Base-by-base conservation (phyloP, 805 yeast genomes). In the Kluyveromyces siamensis region DNA sequence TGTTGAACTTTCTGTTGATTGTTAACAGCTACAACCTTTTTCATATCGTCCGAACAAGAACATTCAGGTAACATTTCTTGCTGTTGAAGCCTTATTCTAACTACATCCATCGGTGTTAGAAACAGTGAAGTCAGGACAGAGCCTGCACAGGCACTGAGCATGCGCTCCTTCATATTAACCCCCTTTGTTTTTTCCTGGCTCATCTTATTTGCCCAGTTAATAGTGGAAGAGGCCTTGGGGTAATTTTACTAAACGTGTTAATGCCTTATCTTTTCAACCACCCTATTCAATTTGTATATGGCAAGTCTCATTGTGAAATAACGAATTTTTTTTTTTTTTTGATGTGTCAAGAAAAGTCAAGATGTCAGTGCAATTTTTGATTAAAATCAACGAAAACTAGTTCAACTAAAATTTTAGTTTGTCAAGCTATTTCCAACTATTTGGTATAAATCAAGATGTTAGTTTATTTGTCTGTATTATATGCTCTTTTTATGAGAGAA, bases 71-170 rank as follows among this genome's bases (percentile, higher is more conserved):
- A 66, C 56, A 80, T 69, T 52, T 81, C 83, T 58, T 86, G 95
- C 57, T 86, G 95, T 55, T 86, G 95, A 27, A 84, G 68, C 51
- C 95, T 68, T 27, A 86, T 80, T 51, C 91, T 69, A 0, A 86
- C 84, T 38, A 86, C 93, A 63, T 86, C 95, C 65, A 86, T 78
- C 1, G 95, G 95, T 1, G 93, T 86, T 35, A 86, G 80, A 39
- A 83, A 81, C 37, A 83, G 56, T 0, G 91, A 84, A 2, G 91
- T 86, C 18, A 85, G 56, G 7, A 86, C 58, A 0, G 91, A 83
- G 0, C 95, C 95, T 42, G 80, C 72, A 56, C 88, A 81, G 0
- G 95, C 93, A 56, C 90, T 82, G 35, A 82, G 63, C 90, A 86
- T 84, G 45, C 89, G 65, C 58, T 86, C 87, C 3, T 68, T 54